These are phyloP conservation scores for Diatrype stigma DNA, from an alignment of 2,329 filamentous ascomycete genomes.

Conservation along the genomic window DNA sequence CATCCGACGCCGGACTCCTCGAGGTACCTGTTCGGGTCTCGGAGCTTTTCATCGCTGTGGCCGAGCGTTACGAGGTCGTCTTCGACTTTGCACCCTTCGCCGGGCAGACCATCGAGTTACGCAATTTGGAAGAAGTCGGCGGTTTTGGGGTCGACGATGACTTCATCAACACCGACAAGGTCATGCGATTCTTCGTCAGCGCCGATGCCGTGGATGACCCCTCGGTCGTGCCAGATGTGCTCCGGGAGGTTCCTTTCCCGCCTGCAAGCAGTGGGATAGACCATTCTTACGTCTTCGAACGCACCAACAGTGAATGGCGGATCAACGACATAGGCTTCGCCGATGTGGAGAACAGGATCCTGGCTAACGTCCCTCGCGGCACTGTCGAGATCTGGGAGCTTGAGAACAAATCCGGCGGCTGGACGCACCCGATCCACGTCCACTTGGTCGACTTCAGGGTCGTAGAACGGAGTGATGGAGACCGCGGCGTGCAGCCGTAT, in stretches of 20 bases:
- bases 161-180: constrained; percentile 46
- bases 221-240: constrained; percentile 28
- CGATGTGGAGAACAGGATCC: constrained; percentile 43
- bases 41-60: constrained; percentile 46
- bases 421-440: constrained; percentile 53
- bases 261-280: constrained; percentile 31
- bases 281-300: constrained; percentile 42
- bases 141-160: constrained; percentile 42
- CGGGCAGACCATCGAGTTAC: constrained; percentile 43
- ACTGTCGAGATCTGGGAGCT: constrained; percentile 47
- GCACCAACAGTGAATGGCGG: constrained; percentile 41
- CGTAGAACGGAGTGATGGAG: constrained; percentile 40
- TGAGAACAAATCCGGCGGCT: constrained; percentile 45
- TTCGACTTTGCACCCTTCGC: constrained; percentile 48
- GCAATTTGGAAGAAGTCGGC: constrained; percentile 26
- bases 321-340: constrained; percentile 47
- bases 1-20: constrained; percentile 49
- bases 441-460: constrained; percentile 57
- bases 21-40: constrained; percentile 37
- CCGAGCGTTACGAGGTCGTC: constrained; percentile 55
- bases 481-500: constrained; percentile 43
- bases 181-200: constrained; percentile 50
- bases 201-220: constrained; percentile 30
- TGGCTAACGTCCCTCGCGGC: constrained; percentile 43
- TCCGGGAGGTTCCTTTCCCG: constrained; percentile 37